A percentile compares a stretch with the other conserved stretches of the same genome.
phyloP scores from a whole-genome alignment of 2,329 filamentous ascomycete species.

The Tolypocladium cylindrosporum region DNA sequence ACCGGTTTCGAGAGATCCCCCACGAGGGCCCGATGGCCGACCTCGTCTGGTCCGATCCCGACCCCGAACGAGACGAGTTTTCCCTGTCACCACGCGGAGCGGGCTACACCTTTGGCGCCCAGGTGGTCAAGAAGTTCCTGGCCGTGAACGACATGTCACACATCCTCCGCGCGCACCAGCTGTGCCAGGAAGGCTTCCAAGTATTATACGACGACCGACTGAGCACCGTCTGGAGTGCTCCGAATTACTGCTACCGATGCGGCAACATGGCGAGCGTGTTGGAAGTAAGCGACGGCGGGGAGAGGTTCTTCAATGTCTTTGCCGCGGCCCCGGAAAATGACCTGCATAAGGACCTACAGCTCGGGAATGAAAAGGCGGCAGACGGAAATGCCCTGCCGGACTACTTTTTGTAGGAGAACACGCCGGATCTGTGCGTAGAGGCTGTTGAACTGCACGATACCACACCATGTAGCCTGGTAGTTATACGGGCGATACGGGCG shows the following conservation, averaged over 20 bases:
- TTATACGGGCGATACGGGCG: not conserved
- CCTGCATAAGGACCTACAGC: slow-evolving; percentile 74
- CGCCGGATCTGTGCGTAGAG: not conserved
- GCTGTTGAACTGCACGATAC: not conserved
- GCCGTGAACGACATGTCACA: slow-evolving; percentile 97
- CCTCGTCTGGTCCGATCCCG: slow-evolving; percentile 95
- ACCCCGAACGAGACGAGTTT: slow-evolving; percentile 96
- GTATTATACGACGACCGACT: slow-evolving; percentile 90
- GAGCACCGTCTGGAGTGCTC: slow-evolving; percentile 96
- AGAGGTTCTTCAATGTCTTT: slow-evolving; percentile 96
- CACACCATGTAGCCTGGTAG: not conserved
- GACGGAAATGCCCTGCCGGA: slow-evolving; percentile 56
- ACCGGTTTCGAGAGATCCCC: slow-evolving; percentile 95
- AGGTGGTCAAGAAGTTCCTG: slow-evolving; percentile 96
- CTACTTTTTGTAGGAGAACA: slow-evolving; percentile 50
- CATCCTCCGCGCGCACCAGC: slow-evolving; percentile 93
- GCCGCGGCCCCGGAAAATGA: slow-evolving; percentile 96
- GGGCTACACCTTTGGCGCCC: slow-evolving; percentile 93
- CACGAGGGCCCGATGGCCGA: slow-evolving; percentile 99
- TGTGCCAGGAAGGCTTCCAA: slow-evolving; percentile 97
- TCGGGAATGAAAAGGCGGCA: slow-evolving; percentile 60
- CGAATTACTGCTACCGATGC: slow-evolving; percentile 91
- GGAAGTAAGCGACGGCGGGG: slow-evolving; percentile 87
- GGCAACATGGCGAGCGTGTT: slow-evolving; percentile 96
- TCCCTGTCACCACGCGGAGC: slow-evolving; percentile 86